Evolutionary conservation across 2,329 filamentous ascomycete species (phyloP).

Genomic region (Fusarium metavorans): DNA sequence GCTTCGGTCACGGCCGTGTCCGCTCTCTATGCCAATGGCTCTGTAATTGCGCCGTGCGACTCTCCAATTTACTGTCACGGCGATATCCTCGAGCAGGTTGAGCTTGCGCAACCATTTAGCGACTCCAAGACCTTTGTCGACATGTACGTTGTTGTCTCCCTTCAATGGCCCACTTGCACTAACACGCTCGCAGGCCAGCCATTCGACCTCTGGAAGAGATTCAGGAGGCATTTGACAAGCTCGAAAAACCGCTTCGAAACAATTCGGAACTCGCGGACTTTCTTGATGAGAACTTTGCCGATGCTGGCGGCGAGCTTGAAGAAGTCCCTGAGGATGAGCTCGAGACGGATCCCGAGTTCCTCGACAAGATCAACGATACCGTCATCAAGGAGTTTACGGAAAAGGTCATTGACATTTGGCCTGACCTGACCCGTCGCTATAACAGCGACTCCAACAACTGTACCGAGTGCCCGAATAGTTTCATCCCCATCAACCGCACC

Average conservation of each 20-base stretch:
- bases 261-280: conserved; percentile 72
- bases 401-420: conserved; percentile 78
- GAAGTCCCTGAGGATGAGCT: conserved; percentile 64
- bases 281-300: conserved; percentile 71
- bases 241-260: conserved; percentile 72
- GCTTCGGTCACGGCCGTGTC: conserved; percentile 47
- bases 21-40: conserved; percentile 71
- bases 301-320: conserved; percentile 72
- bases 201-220: conserved; percentile 70
- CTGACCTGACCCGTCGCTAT: conserved; percentile 73
- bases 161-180: neutral
- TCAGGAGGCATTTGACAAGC: conserved; percentile 68
- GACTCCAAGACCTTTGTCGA: conserved; percentile 81
- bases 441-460: conserved; percentile 64
- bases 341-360: conserved; percentile 67
- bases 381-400: conserved; percentile 70
- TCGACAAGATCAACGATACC: conserved; percentile 66
- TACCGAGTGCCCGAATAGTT: conserved; percentile 71
- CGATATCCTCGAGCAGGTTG: conserved; percentile 70
- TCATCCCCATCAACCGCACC: conserved; percentile 74
- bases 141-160: conserved; percentile 60
- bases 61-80: conserved; percentile 77
- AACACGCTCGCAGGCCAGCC: conserved; percentile 62
- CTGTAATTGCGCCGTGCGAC: conserved; percentile 72
- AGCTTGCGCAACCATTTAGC: conserved; percentile 72